Evolutionary conservation across 495 filamentous ascomycete species (phyloP).

Genomic region (Penicillium daleae): DNA sequence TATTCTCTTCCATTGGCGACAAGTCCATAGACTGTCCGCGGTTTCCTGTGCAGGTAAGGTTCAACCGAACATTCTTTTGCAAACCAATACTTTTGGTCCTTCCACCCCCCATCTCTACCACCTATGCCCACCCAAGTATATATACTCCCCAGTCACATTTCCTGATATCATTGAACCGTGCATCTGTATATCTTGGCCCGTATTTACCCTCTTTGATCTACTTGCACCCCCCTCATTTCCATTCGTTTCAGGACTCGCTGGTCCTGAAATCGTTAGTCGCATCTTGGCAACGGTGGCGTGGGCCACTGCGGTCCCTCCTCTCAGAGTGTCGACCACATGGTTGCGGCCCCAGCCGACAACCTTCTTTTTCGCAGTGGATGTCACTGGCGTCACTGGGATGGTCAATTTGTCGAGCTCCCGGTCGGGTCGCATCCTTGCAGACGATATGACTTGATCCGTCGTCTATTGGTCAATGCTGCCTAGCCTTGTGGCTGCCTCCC

Average conservation of each 20-base stretch:
- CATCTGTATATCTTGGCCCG: background rate
- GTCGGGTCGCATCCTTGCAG: background rate
- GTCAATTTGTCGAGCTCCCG: background rate
- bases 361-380: background rate
- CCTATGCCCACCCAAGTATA: too few species aligned
- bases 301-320: background rate
- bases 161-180: background rate
- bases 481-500: background rate
- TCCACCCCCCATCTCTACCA: background rate
- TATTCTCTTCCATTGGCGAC: background rate
- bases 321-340: background rate
- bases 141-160: background rate
- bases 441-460: background rate
- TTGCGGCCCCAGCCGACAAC: slow-evolving; percentile 3
- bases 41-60: background rate
- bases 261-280: background rate
- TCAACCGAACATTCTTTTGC: background rate
- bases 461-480: background rate
- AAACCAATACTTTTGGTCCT: too few species aligned
- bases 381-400: too few species aligned
- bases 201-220: background rate
- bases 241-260: background rate
- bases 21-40: background rate
- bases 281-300: background rate
- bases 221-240: background rate